Percentiles rank a stretch among this genome's conserved stretches.
phyloP scores from a whole-genome alignment of 169 alveolate genomes.

The Plasmodium yoelii region DNA sequence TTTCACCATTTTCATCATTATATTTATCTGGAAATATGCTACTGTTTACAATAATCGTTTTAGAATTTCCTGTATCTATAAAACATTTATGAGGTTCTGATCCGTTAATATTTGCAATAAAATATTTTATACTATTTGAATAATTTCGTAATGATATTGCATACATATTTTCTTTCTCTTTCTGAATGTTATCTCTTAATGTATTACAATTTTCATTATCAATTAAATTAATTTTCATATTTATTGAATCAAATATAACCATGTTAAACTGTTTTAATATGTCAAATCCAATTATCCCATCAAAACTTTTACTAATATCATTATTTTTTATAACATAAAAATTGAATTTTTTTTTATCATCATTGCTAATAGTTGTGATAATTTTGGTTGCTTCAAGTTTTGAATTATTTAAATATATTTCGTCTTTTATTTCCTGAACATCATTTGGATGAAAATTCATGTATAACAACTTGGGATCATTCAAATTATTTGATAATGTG shows the following conservation, averaged over 20 bases:
- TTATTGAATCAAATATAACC: slow-evolving; percentile 16
- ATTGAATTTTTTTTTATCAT: neutral
- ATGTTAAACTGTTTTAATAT: slow-evolving; percentile 15
- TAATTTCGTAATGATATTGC: slow-evolving; percentile 26
- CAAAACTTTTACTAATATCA: slow-evolving; percentile 26
- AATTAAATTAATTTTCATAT: slow-evolving; percentile 15
- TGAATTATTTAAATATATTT: slow-evolving; percentile 22
- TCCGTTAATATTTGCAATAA: slow-evolving; percentile 11
- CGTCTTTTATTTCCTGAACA: slow-evolving; percentile 13
- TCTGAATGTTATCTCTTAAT: neutral
- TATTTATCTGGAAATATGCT: neutral
- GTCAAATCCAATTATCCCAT: slow-evolving; percentile 72
- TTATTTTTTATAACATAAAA: slow-evolving; percentile 39
- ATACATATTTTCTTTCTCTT: neutral
- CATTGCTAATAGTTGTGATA: slow-evolving; percentile 22
- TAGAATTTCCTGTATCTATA: slow-evolving; percentile 41
- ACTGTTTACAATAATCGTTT: slow-evolving; percentile 32
- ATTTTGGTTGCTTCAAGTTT: neutral
- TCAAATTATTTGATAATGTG: neutral
- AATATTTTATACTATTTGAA: slow-evolving; percentile 29
- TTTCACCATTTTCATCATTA: neutral
- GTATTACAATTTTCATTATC: neutral
- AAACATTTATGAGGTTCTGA: slow-evolving; percentile 24
- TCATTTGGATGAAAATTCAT: neutral
- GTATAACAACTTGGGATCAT: neutral